phyloP scores from a whole-genome alignment of 352 stramenopile species.

The Pythium angustatum region DNA sequence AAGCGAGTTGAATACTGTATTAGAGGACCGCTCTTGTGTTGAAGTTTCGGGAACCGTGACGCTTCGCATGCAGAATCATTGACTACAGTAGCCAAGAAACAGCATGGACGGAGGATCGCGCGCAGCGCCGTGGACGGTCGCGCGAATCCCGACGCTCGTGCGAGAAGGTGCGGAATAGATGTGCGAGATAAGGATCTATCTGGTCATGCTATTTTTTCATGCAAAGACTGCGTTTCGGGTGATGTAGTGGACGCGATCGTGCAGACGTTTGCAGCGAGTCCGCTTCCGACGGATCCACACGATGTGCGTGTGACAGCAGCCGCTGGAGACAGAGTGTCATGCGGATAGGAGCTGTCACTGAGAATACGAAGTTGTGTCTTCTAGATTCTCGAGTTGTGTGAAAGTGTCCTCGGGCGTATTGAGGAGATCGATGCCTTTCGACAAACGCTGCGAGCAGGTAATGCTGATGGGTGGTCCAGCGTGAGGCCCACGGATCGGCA shows the following conservation, averaged over 20 bases:
- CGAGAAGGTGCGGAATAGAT: conserved; percentile 37
- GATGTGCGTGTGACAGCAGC: conserved; percentile 20
- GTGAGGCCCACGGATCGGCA: no score
- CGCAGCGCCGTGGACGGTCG: conserved; percentile 32
- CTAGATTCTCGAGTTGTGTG: conserved; percentile 40
- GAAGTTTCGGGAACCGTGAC: conserved; percentile 1
- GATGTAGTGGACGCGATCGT: conserved; percentile 28
- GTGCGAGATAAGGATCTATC: not conserved
- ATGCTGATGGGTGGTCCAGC: no score
- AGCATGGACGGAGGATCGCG: not conserved
- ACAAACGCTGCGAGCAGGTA: conserved; percentile 40
- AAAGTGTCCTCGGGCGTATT: conserved; percentile 39
- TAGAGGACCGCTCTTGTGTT: conserved; percentile 14
- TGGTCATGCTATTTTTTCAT: not conserved
- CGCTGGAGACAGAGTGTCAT: not conserved
- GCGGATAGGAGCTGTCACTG: not conserved
- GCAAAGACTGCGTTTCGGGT: not conserved
- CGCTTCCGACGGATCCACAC: conserved; percentile 12
- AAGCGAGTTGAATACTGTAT: conserved; percentile 3
- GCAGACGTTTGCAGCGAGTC: conserved; percentile 18
- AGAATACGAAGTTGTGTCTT: not conserved
- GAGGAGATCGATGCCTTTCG: conserved; percentile 49
- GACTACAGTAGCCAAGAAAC: not conserved
- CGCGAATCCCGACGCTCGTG: conserved; percentile 44
- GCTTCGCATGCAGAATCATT: not conserved